Evolutionary conservation across 129 eudicot genomes (phyloP), one percentile per base, ranked within the genome.

Genomic region (Flaveria linearis): DNA sequence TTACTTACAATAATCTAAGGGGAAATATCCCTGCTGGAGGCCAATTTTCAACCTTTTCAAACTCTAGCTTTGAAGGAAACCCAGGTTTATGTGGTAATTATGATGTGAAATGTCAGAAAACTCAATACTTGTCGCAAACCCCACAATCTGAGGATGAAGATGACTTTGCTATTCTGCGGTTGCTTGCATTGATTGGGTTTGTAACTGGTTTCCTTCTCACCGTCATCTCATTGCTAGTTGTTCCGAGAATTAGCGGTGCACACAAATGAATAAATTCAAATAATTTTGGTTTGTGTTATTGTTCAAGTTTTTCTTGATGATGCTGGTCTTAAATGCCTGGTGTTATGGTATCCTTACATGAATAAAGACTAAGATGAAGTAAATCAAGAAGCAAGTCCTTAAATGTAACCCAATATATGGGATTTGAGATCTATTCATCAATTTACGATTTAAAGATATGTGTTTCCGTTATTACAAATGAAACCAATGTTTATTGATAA

Each of bases 11-110:
- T 68, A 76, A 74, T 26, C 77, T 90, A 25, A 67, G 56, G 8
- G 96, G 96, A 1, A 2, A 1, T 2, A 78, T 88, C 9, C 96
- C 92, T 43, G 13, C 18, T 18, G 77, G 77, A n/a, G 85, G 85
- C 16, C 96, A 90, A 72, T 74, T 88, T 68, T 23, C 28, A 26
- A 87, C 91, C 0, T 88, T 90, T 74, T 43, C 83, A 0, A 67
- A 45, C 67, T 84, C 86, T 3, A 86, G 90, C 65, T 90, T 87
- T 26, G 86, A 84, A 49, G 92, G 91, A 28, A 90, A 90, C 74
- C 77, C 49, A 0, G 82, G 84, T 30, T 86, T 90, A 62, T 84
- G 82, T 58, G 82, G 71, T 13, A 26, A 16, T 3, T 20, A 17
- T 20, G 1, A 1, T 20, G 8, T 58, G 3, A 60, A 5, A 9